Percentiles rank a stretch among this genome's conserved stretches.
phyloP scores from a whole-genome alignment of 2,329 filamentous ascomycete genomes.

The Pseudocercospora macadamiae region DNA sequence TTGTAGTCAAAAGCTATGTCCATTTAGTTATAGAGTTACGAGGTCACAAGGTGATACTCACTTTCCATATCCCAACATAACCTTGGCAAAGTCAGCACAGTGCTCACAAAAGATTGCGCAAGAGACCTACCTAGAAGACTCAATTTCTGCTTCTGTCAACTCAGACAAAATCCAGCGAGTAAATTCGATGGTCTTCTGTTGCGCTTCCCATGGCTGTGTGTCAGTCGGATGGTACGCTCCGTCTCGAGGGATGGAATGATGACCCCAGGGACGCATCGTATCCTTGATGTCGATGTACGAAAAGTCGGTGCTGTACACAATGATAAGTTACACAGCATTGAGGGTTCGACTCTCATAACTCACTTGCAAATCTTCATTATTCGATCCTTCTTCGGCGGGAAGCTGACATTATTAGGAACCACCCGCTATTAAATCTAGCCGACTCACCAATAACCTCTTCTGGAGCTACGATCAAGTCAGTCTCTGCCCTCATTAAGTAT shows the following conservation, averaged over 20 bases:
- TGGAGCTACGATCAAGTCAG: neutral
- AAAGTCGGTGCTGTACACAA: neutral
- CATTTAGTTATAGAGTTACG: neutral
- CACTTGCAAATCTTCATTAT: neutral
- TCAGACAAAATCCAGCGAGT: neutral
- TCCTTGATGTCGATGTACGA: neutral
- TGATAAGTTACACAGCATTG: neutral
- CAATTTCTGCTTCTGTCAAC: neutral
- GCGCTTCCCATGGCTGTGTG: neutral
- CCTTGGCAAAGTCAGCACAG: neutral
- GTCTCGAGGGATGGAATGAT: neutral
- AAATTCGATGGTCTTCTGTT: neutral
- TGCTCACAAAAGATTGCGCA: neutral
- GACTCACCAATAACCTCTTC: neutral
- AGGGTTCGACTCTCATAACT: neutral
- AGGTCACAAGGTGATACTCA: neutral
- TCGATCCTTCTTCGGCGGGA: neutral
- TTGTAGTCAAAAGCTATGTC: neutral
- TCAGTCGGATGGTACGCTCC: neutral
- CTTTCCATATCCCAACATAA: slow-evolving; percentile 1
- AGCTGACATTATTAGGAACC: neutral
- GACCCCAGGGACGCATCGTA: neutral
- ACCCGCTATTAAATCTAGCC: neutral
- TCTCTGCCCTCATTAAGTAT: neutral
- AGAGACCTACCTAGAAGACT: neutral